Base-by-base conservation (phyloP, 768 basidiomycete genomes). In the Trametes gibbosa region DNA sequence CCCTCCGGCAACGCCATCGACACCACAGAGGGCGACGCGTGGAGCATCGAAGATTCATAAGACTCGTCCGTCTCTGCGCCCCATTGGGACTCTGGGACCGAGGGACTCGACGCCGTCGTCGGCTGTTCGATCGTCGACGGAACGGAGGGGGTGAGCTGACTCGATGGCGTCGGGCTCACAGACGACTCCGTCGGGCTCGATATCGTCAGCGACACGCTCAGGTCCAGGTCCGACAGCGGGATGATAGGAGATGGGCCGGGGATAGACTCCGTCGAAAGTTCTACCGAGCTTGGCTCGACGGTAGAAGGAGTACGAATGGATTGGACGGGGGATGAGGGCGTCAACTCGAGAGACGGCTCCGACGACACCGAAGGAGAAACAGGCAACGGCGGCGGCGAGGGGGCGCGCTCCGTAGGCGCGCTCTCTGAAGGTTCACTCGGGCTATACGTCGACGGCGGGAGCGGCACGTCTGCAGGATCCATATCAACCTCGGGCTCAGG, bases 11-110 rank as follows among this genome's bases (percentile, higher is more conserved):
- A 69, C 0, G 75, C 73, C 5, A 73, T 62, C 5, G 78, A 77
- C 46, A 73, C 78, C 3, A 82, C 75, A 21, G 87, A 86, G 17
- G 87, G 88, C 2, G 91, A 90, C 0, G 90, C 85, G 5, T 75
- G 76, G 23, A 93, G 75, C n/a, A 88, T 74, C 0, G 89, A 88
- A 0, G 91, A 91, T 21, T 92, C 90, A 61, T 87, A 92, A 0
- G 90, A 87, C 10, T 77, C 68, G 53, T 89, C 84, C 0, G 85
- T 86, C 65, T 84, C 85, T 2, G 79, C 69, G 2, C 80, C 84
- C 86, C 88, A 92, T 24, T 76, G 64, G 43, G 79, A 76, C 56
- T 74, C 72, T 47, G 74, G 70, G 58, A 80, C 61, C 40, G 78
- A 72, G 50, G 78, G 66, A 60, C 74, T 80, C 19, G 69, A 73